Percentiles rank a stretch among this genome's conserved stretches.
Conservation (phyloP, 768 basidiomycete species). For the Macrolepiota dolichaula region DNA sequence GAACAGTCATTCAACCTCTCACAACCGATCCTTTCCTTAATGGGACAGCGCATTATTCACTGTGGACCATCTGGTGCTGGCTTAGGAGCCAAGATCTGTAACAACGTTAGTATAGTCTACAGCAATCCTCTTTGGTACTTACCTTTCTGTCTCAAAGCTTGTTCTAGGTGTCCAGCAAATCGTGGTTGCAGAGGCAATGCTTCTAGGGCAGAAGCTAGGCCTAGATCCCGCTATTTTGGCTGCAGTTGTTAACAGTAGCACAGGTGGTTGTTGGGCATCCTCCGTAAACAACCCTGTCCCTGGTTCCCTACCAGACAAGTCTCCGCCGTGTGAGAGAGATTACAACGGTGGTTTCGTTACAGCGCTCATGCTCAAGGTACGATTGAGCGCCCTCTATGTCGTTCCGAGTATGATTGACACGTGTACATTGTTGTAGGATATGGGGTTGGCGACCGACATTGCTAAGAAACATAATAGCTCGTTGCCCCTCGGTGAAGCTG, state of each 20-base stretch:
- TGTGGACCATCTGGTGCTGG: constrained; percentile 83
- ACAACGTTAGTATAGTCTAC: constrained; percentile 55
- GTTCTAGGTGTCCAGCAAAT: constrained; percentile 79
- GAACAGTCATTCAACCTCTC: constrained; percentile 53
- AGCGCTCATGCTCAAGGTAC: constrained; percentile 77
- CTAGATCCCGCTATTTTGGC: constrained; percentile 74
- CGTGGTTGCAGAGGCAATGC: constrained; percentile 86
- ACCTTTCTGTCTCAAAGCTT: constrained; percentile 32
- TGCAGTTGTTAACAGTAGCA: constrained; percentile 81
- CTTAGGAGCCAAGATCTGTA: constrained; percentile 87
- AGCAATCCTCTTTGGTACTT: constrained; percentile 19
- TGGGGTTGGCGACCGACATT: constrained; percentile 74
- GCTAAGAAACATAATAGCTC: constrained; percentile 46
- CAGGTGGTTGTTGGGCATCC: constrained; percentile 80
- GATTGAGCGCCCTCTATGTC: neutral
- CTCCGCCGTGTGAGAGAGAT: constrained; percentile 78
- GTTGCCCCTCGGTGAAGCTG: constrained; percentile 65
- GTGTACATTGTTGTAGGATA: constrained; percentile 50
- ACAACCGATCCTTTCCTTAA: constrained; percentile 56
- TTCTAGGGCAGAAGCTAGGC: constrained; percentile 80
- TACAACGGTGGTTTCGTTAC: constrained; percentile 89
- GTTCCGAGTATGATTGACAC: neutral
- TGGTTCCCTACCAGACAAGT: constrained; percentile 61
- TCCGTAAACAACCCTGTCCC: constrained; percentile 89
- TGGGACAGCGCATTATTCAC: constrained; percentile 82